These are phyloP conservation scores for Starmerella tilneyi DNA, from an alignment of 805 yeast species.

Conservation along the genomic window DNA sequence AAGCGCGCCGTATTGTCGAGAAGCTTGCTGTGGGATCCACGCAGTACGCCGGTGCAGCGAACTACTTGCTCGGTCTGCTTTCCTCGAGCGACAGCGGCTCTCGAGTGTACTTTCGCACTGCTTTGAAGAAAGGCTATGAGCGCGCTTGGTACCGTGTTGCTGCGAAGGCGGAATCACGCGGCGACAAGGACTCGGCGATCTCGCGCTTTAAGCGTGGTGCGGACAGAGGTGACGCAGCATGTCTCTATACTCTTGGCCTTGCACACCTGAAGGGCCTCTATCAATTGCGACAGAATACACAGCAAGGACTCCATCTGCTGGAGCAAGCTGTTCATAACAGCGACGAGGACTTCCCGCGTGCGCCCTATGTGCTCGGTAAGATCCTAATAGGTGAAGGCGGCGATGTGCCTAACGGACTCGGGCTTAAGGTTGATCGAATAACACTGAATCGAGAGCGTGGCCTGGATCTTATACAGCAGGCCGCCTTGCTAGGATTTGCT, in stretches of 20 bases:
- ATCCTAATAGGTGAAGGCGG: slow-evolving; percentile 34
- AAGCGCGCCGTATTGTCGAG: slow-evolving; percentile 25
- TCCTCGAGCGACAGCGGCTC: slow-evolving; percentile 1
- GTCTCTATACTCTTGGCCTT: slow-evolving; percentile 33
- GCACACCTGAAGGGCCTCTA: slow-evolving; percentile 27
- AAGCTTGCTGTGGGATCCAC: slow-evolving; percentile 20
- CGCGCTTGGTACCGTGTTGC: slow-evolving; percentile 35
- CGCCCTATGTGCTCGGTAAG: slow-evolving; percentile 34
- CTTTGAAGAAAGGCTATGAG: slow-evolving; percentile 29
- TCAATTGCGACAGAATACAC: slow-evolving; percentile 23
- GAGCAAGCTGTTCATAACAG: slow-evolving; percentile 27
- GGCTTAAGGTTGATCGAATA: neutral
- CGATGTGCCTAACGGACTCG: slow-evolving; percentile 17
- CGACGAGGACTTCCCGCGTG: slow-evolving; percentile 35
- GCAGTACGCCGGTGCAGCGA: slow-evolving; percentile 22
- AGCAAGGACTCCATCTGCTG: slow-evolving; percentile 25
- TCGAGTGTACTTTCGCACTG: slow-evolving; percentile 19
- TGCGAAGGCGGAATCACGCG: slow-evolving; percentile 28
- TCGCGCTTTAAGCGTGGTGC: slow-evolving; percentile 32
- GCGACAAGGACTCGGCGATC: slow-evolving; percentile 28
- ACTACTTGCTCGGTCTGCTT: slow-evolving; percentile 10
- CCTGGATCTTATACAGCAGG: slow-evolving; percentile 28
- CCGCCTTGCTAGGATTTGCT: slow-evolving; percentile 33
- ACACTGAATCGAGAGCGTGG: slow-evolving; percentile 21
- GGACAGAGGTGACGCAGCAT: slow-evolving; percentile 32